These are phyloP conservation scores for Leccinum uliginosum DNA, from an alignment of 768 basidiomycete species.

Conservation along the genomic window DNA sequence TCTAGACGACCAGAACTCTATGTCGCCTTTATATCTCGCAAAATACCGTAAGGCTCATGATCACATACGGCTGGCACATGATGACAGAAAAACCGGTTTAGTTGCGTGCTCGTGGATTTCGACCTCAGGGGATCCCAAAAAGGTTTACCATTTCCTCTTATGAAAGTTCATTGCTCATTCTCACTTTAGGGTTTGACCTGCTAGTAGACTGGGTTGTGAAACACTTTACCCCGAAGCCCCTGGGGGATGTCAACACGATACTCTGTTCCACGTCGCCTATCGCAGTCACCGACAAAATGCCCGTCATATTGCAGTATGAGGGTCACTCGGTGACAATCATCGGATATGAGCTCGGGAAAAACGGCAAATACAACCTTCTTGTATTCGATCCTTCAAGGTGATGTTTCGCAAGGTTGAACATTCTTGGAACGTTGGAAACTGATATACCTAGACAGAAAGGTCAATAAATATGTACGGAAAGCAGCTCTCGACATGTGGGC, in stretches of 20 bases:
- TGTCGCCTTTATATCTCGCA: conserved; percentile 71
- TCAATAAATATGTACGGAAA: conserved; percentile 12
- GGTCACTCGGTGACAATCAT: conserved; percentile 88
- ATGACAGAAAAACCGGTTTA: conserved; percentile 21
- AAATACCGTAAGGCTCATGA: conserved; percentile 66
- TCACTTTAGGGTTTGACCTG: conserved; percentile 36
- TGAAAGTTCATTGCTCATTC: not conserved
- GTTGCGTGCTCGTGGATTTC: conserved; percentile 65
- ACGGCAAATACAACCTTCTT: conserved; percentile 58
- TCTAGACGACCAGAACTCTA: conserved; percentile 52
- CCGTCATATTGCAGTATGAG: conserved; percentile 75
- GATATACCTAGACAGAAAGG: conserved; percentile 9
- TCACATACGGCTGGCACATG: not conserved
- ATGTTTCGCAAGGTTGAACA: conserved; percentile 14
- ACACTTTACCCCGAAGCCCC: conserved; percentile 53
- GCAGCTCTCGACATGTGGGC: conserved; percentile 16
- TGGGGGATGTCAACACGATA: conserved; percentile 46
- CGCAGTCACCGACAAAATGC: conserved; percentile 60
- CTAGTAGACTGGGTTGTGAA: conserved; percentile 71
- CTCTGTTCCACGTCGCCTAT: conserved; percentile 52
- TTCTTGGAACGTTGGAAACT: not conserved
- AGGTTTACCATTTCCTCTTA: conserved; percentile 34
- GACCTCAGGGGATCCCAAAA: conserved; percentile 38
- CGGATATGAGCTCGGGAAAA: conserved; percentile 69
- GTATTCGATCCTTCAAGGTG: conserved; percentile 76